Percentiles rank a stretch among this genome's conserved stretches.
Conservation (phyloP, 2,329 filamentous ascomycete species). For the Arachnomyces sp. region DNA sequence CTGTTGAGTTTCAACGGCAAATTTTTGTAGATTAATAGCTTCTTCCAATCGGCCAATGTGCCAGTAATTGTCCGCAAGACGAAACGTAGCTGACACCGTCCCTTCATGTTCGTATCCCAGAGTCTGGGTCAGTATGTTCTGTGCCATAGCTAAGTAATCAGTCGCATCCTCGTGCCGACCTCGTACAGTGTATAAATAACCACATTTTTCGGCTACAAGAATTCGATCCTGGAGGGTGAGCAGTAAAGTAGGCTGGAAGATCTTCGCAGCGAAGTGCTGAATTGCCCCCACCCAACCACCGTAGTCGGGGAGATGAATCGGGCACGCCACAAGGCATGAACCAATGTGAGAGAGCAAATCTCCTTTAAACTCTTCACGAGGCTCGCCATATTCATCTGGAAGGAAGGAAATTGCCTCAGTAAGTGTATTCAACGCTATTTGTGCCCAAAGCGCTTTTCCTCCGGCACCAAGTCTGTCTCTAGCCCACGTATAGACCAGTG, state of each 20-base stretch:
- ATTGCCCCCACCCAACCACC: slow-evolving; percentile 7
- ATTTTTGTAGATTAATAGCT: slow-evolving; percentile 11
- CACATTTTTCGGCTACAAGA: slow-evolving; percentile 14
- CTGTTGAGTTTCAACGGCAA: slow-evolving; percentile 8
- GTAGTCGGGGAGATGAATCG: slow-evolving; percentile 7
- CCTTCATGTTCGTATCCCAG: slow-evolving; percentile 7
- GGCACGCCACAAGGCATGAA: slow-evolving; percentile 9
- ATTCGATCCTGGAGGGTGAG: slow-evolving; percentile 7
- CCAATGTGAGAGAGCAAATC: slow-evolving; percentile 18
- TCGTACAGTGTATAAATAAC: slow-evolving; percentile 13
- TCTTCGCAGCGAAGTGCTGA: slow-evolving; percentile 5
- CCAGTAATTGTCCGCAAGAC: slow-evolving; percentile 10
- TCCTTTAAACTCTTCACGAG: slow-evolving; percentile 14
- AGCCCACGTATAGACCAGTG: slow-evolving; percentile 27
- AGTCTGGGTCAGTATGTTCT: slow-evolving; percentile 6
- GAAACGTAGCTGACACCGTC: slow-evolving; percentile 8
- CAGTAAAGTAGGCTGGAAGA: slow-evolving; percentile 5
- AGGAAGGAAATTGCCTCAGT: slow-evolving; percentile 9
- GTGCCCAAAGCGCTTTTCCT: slow-evolving; percentile 12
- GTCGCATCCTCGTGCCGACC: slow-evolving; percentile 12
- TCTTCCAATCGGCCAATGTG: slow-evolving; percentile 9
- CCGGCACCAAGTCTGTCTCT: slow-evolving; percentile 17
- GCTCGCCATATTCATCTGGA: slow-evolving; percentile 7
- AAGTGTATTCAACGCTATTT: slow-evolving; percentile 12
- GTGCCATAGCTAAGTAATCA: slow-evolving; percentile 8